These are phyloP conservation scores for Oehlia diaphana DNA, from an alignment of 192 early-diverging fungal species.

Conservation along the genomic window DNA sequence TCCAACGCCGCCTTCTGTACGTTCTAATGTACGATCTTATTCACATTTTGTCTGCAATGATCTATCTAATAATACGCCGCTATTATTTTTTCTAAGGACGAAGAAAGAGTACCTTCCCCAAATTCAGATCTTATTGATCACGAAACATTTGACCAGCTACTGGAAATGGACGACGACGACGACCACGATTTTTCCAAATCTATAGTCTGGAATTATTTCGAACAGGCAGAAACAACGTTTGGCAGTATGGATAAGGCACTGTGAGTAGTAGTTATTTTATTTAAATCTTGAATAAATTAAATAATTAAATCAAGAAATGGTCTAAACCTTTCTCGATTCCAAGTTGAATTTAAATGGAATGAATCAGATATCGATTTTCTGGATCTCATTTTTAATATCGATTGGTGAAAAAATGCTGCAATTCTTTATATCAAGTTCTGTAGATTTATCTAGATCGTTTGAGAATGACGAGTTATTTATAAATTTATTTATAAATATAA, in stretches of 20 bases:
- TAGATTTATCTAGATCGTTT: background rate
- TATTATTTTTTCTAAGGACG: constrained; percentile 1
- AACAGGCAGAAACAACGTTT: constrained; percentile 83
- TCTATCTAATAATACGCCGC: background rate
- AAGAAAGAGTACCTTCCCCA: background rate
- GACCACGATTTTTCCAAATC: constrained; percentile 77
- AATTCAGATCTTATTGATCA: constrained; percentile 70
- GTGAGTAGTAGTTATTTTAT: constrained; percentile 40
- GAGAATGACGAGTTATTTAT: no score
- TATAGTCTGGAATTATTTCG: constrained; percentile 79
- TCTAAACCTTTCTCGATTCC: no score
- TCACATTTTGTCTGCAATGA: background rate
- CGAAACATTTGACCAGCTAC: constrained; percentile 81
- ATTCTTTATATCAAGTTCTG: background rate
- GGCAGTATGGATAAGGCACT: constrained; percentile 69
- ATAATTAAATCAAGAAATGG: background rate
- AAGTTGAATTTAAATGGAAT: background rate
- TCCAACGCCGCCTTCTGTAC: background rate
- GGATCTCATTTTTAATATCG: background rate
- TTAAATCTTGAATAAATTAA: no score
- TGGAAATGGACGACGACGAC: constrained; percentile 92
- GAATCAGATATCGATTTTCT: background rate
- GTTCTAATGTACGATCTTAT: background rate
- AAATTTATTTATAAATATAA: no score
- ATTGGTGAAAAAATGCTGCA: background rate